Evolutionary conservation across 257 asterid genomes (phyloP).

Genomic region (Parsonsia alboflavescens): DNA sequence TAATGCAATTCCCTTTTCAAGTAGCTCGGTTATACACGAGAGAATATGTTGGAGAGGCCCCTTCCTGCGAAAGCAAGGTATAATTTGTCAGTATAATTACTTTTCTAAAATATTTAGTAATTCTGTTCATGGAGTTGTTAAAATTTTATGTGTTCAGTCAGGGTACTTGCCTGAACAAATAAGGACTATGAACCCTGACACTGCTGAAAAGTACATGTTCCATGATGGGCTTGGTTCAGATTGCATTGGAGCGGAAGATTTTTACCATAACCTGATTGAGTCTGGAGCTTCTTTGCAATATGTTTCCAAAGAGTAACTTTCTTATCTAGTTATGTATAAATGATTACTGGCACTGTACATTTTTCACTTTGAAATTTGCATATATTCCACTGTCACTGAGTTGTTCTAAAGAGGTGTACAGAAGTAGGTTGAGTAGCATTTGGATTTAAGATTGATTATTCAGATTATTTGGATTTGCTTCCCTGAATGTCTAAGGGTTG

Average conservation of each 20-base stretch:
- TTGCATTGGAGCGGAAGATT: conserved; percentile 54
- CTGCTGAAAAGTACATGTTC: conserved; percentile 57
- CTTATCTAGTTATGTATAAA: conserved; percentile 11
- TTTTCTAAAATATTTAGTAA: background rate
- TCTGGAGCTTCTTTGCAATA: conserved; percentile 66
- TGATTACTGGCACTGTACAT: background rate
- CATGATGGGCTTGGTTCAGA: conserved; percentile 37
- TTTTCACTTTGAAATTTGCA: background rate
- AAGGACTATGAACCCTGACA: conserved; percentile 58
- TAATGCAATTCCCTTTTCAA: conserved; percentile 58
- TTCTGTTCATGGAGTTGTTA: conserved; percentile 23
- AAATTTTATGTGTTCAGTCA: conserved; percentile 41
- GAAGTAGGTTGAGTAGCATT: background rate
- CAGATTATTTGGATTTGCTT: background rate
- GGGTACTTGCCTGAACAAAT: conserved; percentile 54
- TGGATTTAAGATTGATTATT: background rate
- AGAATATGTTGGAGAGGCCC: conserved; percentile 61
- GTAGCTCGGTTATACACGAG: conserved; percentile 51
- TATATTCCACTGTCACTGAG: background rate
- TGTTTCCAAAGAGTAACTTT: conserved; percentile 67
- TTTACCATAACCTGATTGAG: conserved; percentile 53
- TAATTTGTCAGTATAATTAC: conserved; percentile 9
- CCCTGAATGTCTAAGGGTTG: background rate
- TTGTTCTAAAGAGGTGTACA: background rate
- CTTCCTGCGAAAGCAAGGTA: conserved; percentile 58